Conservation (phyloP, 129 eudicot species). For the Flaveria ramosissima region DNA sequence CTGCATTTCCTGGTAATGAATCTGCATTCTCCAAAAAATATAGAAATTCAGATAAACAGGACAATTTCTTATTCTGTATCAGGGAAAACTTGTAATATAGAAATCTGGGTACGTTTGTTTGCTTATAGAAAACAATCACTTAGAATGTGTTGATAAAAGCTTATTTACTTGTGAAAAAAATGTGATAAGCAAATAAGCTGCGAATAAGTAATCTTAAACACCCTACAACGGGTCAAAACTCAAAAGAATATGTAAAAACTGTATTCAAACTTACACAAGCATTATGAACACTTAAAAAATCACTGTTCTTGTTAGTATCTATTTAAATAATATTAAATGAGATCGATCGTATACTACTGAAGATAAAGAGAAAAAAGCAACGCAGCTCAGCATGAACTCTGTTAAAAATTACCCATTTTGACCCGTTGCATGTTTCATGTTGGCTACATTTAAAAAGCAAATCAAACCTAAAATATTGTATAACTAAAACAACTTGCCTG, state of each 20-base stretch:
- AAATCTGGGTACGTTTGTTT: neutral
- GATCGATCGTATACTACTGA: neutral
- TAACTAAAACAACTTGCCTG: constrained; percentile 52
- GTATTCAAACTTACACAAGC: neutral
- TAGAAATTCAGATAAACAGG: neutral
- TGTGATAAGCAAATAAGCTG: neutral
- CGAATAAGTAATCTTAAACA: neutral
- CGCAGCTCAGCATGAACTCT: neutral
- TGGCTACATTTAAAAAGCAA: neutral
- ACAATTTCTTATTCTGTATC: neutral
- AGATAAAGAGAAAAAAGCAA: neutral
- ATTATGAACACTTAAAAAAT: neutral
- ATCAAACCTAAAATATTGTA: neutral
- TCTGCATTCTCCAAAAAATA: constrained; percentile 39
- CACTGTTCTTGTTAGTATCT: neutral
- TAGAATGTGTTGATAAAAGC: neutral
- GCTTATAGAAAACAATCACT: neutral
- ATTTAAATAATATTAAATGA: neutral
- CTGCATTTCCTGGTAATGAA: constrained; percentile 89
- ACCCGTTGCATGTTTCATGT: neutral
- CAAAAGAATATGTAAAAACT: neutral
- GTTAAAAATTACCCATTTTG: neutral
- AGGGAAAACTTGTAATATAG: neutral
- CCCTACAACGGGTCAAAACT: neutral
- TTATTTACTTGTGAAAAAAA: neutral